Base-by-base conservation (phyloP, 495 filamentous ascomycete species). In the Aspergillus steynii region DNA sequence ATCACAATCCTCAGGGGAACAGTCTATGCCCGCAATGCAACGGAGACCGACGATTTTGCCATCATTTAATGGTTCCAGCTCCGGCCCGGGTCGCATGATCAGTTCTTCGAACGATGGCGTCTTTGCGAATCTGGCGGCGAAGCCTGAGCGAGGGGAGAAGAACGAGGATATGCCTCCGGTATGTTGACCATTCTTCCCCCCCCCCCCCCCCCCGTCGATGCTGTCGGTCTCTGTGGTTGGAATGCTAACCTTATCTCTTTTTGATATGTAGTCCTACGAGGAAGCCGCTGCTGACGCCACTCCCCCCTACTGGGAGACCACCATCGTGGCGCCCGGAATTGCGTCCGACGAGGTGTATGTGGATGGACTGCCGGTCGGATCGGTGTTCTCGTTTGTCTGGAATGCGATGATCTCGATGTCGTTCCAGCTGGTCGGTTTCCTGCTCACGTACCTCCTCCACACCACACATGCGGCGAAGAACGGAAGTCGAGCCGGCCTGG, bases 401-500 rank as follows among this genome's bases (percentile, higher is more conserved):
- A 99, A 99, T 74, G 93, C 86, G 72, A 94, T 98, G 89, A 97
- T 99, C 65, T 94, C 91, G 53, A 92, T 96, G 88, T 95, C 92
- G n/a, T 97, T 99, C 82, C 90, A 95, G 68, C 83, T 97, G 59
- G 90, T 97, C 73, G 95, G 96, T 50, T 99, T 99, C 82, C 86
- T 99, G 27, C 88, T 99, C 68, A 98, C 96, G 37, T 98, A 98
- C 73, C 91, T 99, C 63, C 84, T 99, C 2, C 96, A 98, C 80
- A 97, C 95, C 47, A 96, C 93, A 9, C 95, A 99, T 73, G 95
- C 95, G 14, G 96, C 95, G 60, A 98, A 98, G 79, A 96, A 99
- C 69, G 95, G 95, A 52, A 96, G 93, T 55, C 87, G 90, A 71
- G 93, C 93, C 53, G 95, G 95, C 48, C 87, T 99, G 61, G 95